Percentiles rank a stretch among this genome's conserved stretches.
These are phyloP conservation scores for Nigrograna mackinnonii DNA, from an alignment of 2,329 filamentous ascomycete species.

Conservation along the genomic window DNA sequence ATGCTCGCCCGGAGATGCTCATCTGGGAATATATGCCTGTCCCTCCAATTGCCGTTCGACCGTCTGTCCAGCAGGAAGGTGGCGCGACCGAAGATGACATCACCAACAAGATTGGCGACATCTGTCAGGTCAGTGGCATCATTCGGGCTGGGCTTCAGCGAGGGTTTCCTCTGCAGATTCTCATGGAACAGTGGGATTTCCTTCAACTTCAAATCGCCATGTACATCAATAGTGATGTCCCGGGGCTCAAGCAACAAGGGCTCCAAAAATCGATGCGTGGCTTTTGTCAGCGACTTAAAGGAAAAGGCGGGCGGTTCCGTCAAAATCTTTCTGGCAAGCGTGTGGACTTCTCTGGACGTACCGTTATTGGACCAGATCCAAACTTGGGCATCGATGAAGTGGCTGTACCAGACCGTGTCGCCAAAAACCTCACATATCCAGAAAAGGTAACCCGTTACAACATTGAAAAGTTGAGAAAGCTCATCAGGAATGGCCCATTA, in stretches of 20 bases:
- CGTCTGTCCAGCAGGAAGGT: conserved; percentile 89
- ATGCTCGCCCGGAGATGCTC: conserved; percentile 93
- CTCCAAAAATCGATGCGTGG: conserved; percentile 88
- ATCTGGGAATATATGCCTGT: conserved; percentile 96
- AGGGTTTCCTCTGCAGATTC: conserved; percentile 81
- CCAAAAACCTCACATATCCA: conserved; percentile 94
- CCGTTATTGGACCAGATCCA: conserved; percentile 96
- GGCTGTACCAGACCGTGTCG: conserved; percentile 87
- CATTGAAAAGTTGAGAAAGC: conserved; percentile 75
- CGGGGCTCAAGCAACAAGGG: conserved; percentile 85
- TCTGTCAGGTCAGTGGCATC: conserved; percentile 87
- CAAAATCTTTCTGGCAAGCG: conserved; percentile 97
- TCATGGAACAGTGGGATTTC: conserved; percentile 99
- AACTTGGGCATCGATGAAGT: conserved; percentile 94
- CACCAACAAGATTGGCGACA: conserved; percentile 95
- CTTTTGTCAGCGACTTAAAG: conserved; percentile 93
- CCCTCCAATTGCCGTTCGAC: conserved; percentile 90
- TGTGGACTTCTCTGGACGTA: conserved; percentile 96
- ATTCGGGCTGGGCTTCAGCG: conserved; percentile 82
- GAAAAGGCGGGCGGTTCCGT: conserved; percentile 95
- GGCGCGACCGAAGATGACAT: conserved; percentile 96
- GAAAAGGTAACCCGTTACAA: conserved; percentile 87
- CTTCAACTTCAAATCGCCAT: conserved; percentile 93
- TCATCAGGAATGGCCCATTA: conserved; percentile 74
- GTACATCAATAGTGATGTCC: conserved; percentile 97